Evolutionary conservation across 2,329 filamentous ascomycete genomes (phyloP).

Genomic region (Colletotrichum tropicicola): DNA sequence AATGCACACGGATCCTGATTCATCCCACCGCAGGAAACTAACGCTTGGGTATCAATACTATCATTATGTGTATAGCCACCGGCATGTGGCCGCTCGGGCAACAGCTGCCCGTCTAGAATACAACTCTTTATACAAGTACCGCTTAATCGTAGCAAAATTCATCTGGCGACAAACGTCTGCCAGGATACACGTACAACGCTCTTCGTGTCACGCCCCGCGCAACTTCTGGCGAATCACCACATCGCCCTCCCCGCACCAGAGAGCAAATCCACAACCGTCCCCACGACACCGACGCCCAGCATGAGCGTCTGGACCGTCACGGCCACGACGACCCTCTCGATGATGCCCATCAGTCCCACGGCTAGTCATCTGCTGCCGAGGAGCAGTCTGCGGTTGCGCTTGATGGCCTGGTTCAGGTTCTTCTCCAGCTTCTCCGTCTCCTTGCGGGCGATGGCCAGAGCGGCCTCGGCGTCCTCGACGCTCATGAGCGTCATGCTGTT

Average conservation of each 20-base stretch:
- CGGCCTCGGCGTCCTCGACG: slow-evolving; percentile 70
- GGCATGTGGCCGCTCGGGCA: not conserved
- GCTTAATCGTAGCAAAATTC: not conserved
- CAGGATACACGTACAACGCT: not conserved
- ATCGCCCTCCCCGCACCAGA: not conserved
- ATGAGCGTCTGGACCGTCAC: slow-evolving; percentile 31
- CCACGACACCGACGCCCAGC: slow-evolving; percentile 30
- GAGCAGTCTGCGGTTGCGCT: slow-evolving; percentile 66
- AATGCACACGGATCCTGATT: not conserved
- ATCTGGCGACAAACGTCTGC: not conserved
- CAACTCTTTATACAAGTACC: not conserved
- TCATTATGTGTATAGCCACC: not conserved
- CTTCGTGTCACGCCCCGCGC: not conserved
- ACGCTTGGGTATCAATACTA: not conserved
- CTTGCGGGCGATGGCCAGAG: slow-evolving; percentile 59
- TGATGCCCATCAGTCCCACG: slow-evolving; percentile 9
- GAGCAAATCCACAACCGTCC: slow-evolving; percentile 29
- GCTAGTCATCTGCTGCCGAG: slow-evolving; percentile 37
- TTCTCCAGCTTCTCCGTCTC: slow-evolving; percentile 72
- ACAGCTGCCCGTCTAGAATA: not conserved
- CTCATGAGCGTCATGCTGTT: slow-evolving; percentile 65
- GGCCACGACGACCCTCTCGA: slow-evolving; percentile 28
- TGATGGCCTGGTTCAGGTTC: slow-evolving; percentile 66
- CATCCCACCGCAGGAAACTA: not conserved
- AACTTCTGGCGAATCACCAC: not conserved